phyloP scores from a whole-genome alignment of 179 eudicot genomes.

The Beta macrorhiza region DNA sequence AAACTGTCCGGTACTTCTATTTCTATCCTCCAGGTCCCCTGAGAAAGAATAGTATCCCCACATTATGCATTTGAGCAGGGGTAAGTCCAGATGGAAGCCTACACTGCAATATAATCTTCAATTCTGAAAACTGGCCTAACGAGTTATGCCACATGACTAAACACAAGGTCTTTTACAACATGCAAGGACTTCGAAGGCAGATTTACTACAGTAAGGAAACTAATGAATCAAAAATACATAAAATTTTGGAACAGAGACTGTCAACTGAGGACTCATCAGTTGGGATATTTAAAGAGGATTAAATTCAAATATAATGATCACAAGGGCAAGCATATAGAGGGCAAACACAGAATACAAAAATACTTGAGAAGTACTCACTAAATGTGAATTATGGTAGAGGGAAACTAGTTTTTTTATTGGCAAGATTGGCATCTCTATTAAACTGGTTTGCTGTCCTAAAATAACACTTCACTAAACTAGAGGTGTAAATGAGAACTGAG shows the following conservation, averaged over 20 bases:
- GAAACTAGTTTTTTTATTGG: background rate
- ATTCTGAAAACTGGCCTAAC: background rate
- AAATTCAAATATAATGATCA: background rate
- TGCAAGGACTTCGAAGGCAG: background rate
- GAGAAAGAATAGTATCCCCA: background rate
- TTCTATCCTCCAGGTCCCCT: constrained; percentile 45
- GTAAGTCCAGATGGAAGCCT: background rate
- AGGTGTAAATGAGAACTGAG: too few relatives aligned
- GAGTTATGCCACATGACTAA: background rate
- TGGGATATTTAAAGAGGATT: background rate
- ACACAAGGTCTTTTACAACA: background rate
- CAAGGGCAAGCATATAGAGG: background rate
- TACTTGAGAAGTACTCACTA: background rate
- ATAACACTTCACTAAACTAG: background rate
- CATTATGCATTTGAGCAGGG: constrained; percentile 12
- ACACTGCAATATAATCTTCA: background rate
- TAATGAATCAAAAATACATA: background rate
- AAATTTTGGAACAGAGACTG: background rate
- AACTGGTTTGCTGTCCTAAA: background rate
- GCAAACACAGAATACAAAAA: background rate
- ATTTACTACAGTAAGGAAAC: background rate
- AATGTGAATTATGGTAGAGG: background rate
- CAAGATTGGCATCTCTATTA: background rate
- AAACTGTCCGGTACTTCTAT: constrained; percentile 46
- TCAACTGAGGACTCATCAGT: background rate